Conservation (phyloP, 1,139 yeast species). For the Candida sp. region DNA sequence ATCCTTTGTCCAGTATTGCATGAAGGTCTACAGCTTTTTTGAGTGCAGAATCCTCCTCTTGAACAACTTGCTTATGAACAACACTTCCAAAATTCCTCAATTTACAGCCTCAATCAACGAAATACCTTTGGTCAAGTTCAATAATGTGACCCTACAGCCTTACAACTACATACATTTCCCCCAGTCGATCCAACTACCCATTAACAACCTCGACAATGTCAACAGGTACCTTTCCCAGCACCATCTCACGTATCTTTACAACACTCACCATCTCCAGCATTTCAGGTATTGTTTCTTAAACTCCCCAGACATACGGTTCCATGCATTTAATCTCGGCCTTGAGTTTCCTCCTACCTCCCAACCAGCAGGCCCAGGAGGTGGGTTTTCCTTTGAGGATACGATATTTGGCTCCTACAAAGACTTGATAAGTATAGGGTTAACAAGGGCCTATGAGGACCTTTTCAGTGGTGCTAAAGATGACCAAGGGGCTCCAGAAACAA, state of each 20-base stretch:
- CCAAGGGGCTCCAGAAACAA: background rate
- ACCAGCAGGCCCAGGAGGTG: background rate
- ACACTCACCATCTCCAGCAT: constrained; percentile 15
- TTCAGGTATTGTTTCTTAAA: constrained; percentile 5
- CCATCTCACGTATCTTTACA: constrained; percentile 11
- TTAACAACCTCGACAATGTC: background rate
- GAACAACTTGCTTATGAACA: background rate
- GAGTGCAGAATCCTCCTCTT: constrained; percentile 18
- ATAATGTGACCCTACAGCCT: background rate
- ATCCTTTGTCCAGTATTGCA: constrained; percentile 21
- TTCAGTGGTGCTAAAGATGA: background rate
- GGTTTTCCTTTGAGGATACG: background rate
- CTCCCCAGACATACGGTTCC: background rate
- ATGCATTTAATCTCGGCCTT: background rate
- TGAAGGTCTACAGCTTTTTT: constrained; percentile 25
- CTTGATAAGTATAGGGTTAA: background rate
- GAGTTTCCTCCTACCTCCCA: background rate
- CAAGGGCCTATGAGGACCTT: background rate
- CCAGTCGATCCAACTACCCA: background rate
- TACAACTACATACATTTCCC: constrained; percentile 5
- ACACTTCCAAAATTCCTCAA: background rate
- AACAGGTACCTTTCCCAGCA: background rate
- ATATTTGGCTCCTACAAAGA: background rate
- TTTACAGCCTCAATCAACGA: constrained; percentile 1
- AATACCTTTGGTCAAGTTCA: background rate